Evolutionary conservation across 371 early-diverging fungal genomes (phyloP), one percentile per base, ranked within the genome.

Genomic region (Circinella umbellata): DNA sequence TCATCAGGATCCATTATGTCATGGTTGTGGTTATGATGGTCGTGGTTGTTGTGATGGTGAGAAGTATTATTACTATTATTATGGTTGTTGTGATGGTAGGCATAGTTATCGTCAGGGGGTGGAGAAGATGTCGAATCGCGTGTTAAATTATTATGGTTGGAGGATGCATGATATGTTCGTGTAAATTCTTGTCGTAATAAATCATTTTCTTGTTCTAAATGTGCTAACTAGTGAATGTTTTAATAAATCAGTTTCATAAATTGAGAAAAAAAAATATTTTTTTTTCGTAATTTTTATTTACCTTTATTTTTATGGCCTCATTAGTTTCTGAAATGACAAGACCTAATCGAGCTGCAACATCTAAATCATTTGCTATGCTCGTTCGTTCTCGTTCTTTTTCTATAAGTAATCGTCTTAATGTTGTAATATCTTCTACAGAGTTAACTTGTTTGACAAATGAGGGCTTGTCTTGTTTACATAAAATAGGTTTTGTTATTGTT

Each of bases 341-440:
- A 7, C 90, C 90, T 66, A 90, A 75, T 53, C 88, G 84, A 59
- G 90, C 90, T 35, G 90, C 90, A 20, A 89, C 86, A 69, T 90
- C 89, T 42, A 90, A 69, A 70, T 90, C 88, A 61, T 84, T 80
- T n/a, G 87, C 85, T 15, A 90, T 83, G 20, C 80, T 78, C 48
- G 86, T 83, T 70, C 84, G 83, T 67, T 90, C 90, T 74, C 88
- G 85, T 73, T 90, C 90, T 77, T 90, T 90, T 67, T 84, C 77
- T 65, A 89, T 84, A 20, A 90, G 71, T 42, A 86, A 64, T 20
- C 80, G 85, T 59, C 83, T 81, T 34, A 90, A 74, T 37, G 75
- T 61, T 4, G 80, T 82, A 8, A 85, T 72, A 70, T 90, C 88
- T 39, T 81, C 74, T 17, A 89, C 83, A 53, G 80, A 76, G 70